Evolutionary conservation across 352 stramenopile species (phyloP).

Genomic region (Globisporangium recalcitrans): DNA sequence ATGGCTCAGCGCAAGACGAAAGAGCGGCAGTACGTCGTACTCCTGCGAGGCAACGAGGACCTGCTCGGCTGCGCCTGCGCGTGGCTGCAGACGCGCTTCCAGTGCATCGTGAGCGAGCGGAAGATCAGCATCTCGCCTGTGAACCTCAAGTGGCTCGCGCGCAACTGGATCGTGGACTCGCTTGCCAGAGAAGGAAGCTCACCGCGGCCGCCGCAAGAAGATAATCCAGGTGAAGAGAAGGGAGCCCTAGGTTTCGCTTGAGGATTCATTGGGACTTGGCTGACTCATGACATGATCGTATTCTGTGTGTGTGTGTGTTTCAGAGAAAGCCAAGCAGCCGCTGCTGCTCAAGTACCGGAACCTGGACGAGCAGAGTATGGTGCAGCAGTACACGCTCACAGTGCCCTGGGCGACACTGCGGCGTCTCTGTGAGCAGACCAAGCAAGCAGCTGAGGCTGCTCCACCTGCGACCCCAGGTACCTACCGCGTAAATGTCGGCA

Average conservation of each 20-base stretch:
- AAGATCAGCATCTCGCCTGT: slow-evolving; percentile 41
- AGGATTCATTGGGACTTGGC: neutral
- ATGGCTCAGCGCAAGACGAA: slow-evolving; percentile 26
- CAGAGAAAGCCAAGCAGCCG: slow-evolving; percentile 24
- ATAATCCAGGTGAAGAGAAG: slow-evolving; percentile 3
- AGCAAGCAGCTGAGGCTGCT: neutral
- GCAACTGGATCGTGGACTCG: slow-evolving; percentile 39
- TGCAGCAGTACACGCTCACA: slow-evolving; percentile 57
- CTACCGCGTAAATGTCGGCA: neutral
- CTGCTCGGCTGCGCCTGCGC: slow-evolving; percentile 47
- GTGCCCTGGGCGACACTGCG: slow-evolving; percentile 45
- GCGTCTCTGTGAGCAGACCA: slow-evolving; percentile 35
- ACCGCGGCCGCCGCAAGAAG: neutral
- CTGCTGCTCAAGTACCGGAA: slow-evolving; percentile 48
- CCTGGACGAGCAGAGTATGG: slow-evolving; percentile 30
- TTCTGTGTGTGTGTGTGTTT: neutral
- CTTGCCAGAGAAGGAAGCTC: slow-evolving; percentile 21
- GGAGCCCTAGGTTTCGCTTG: neutral
- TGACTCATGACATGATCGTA: neutral
- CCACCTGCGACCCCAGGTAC: slow-evolving; percentile 1
- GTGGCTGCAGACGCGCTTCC: slow-evolving; percentile 70
- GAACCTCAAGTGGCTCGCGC: slow-evolving; percentile 50
- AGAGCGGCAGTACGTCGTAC: slow-evolving; percentile 49
- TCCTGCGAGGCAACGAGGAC: slow-evolving; percentile 52
- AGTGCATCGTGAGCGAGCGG: slow-evolving; percentile 54